Evolutionary conservation across 768 basidiomycete species (phyloP), one percentile per base, ranked within the genome.

Genomic region (Termitomyces heimii): DNA sequence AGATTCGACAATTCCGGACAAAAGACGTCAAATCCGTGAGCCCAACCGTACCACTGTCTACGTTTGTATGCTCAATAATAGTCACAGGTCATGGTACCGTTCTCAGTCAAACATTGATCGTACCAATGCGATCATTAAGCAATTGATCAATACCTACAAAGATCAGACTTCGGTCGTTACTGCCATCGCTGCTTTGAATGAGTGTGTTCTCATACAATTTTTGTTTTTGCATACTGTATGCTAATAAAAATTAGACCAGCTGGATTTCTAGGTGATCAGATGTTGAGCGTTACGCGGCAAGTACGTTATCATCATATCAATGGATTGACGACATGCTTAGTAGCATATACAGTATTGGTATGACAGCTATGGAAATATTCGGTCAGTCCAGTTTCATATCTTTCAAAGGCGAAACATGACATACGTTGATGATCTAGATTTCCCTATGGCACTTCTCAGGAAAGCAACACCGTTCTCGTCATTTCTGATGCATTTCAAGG

Each of bases 1-100:
- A 89, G 90, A 22, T 93, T 82, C 64, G 91, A 93, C 64, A 93
- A 93, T 64, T 92, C 89, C 46, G 91, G 91, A 20, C 86, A 85
- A 50, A 81, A 70, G 57, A 67, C 83, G 59, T 56, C 75, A 10
- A 81, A 69, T 61, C 90, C 91, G 69, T 80, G 56, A 62, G 77
- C 70, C 13, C 22, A 10, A 7, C 4, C 40, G 32, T 43, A 50
- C 52, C 16, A 20, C 22, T 57, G 39, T 3, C 14, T 31, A n/a
- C 50, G 20, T 62, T 57, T 32, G 39, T 52, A 58, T 53, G 51
- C 44, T 59, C n/a, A 55, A 40, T 29, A 29, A 22, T 39, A 53
- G n/a, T 29, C 57, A 31, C 47, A 80, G 80, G 18, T 67, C 73
- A 32, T 93, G 91, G 91, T 86, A 91, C 13, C 79, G 80, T 0